Base-by-base conservation (phyloP, 2,329 filamentous ascomycete genomes). In the Trichoderma brevicompactum region DNA sequence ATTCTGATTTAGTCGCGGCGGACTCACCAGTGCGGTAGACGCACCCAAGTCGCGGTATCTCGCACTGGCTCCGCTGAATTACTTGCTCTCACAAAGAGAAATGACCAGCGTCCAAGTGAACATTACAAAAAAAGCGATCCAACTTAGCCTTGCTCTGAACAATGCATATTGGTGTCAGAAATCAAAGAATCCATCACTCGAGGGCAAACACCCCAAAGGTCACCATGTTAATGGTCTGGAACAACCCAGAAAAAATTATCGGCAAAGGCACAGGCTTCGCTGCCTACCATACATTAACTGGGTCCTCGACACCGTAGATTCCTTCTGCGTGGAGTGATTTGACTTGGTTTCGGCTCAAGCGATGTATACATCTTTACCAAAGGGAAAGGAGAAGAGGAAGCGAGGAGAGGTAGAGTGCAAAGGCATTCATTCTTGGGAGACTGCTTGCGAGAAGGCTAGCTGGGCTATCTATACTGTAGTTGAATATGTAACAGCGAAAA, bases 391-490 rank as follows among this genome's bases (percentile, higher is more conserved):
- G 32, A 46, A 48, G 52, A n/a, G n/a, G 49, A 36, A 36, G 32
- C 17, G 19, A 8, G 55, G 55, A 15, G 55, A 28, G n/a, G 32
- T 46, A 46, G 55, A 59, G 17, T 40, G 54, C n/a, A 32, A 58
- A 36, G 7, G 17, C 3, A 36, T 48, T 15, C 28, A 50, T 53
- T 53, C 13, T 19, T 19, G 32, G n/a, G 28, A 34, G 32, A 36
- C n/a, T 8, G 49, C n/a, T 9, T 4, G 23, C 23, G 23, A 28
- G 46, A 19, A 23, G 17, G 34, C 19, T 17, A 10, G 36, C 34
- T 36, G 17, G 41, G 15, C 38, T 44, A 44, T 17, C 41, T 48
- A 46, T 59, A 28, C 32, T 6, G 28, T 59, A 44, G 55, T 59
- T 59, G 43, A 59, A 48, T 23, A 23, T 38, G 17, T 19, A 48